Conservation (phyloP, 23 red algal species). For the Cyanidium caldarium region DNA sequence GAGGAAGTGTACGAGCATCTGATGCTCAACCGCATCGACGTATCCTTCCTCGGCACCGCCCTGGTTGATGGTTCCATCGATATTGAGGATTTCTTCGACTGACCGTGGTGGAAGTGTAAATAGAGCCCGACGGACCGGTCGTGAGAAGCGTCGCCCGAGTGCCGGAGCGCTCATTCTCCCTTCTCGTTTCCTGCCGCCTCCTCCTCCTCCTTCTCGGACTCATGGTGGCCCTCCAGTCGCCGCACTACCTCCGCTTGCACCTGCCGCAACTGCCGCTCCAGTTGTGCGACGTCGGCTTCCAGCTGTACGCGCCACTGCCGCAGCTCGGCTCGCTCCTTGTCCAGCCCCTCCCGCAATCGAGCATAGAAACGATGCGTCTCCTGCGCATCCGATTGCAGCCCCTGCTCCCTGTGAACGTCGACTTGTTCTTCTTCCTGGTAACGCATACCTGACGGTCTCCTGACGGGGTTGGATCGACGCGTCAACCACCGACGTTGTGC, state of each 20-base stretch:
- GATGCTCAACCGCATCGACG: constrained; percentile 43
- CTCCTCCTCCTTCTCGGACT: neutral
- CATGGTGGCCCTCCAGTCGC: neutral
- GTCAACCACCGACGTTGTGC: too few species aligned
- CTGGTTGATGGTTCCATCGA: constrained; percentile 49
- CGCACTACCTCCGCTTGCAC: neutral
- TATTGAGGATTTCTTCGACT: constrained; percentile 84
- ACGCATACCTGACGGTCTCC: too few species aligned
- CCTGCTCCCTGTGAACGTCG: too few species aligned
- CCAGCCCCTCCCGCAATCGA: neutral
- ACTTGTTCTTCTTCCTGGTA: too few species aligned
- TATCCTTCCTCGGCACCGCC: constrained; percentile 16
- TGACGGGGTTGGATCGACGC: too few species aligned
- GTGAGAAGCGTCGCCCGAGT: too few species aligned
- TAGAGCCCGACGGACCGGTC: too few species aligned
- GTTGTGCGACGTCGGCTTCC: neutral
- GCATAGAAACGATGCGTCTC: too few species aligned
- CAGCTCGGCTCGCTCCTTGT: neutral
- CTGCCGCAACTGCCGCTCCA: neutral
- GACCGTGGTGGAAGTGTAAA: too few species aligned
- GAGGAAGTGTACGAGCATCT: constrained; percentile 88
- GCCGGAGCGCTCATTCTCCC: too few species aligned
- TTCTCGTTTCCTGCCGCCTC: too few species aligned
- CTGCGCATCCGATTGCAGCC: too few species aligned
- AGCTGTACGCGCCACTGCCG: neutral